Evolutionary conservation across 192 early-diverging fungal species (phyloP).

Genomic region (Backusella luteola): DNA sequence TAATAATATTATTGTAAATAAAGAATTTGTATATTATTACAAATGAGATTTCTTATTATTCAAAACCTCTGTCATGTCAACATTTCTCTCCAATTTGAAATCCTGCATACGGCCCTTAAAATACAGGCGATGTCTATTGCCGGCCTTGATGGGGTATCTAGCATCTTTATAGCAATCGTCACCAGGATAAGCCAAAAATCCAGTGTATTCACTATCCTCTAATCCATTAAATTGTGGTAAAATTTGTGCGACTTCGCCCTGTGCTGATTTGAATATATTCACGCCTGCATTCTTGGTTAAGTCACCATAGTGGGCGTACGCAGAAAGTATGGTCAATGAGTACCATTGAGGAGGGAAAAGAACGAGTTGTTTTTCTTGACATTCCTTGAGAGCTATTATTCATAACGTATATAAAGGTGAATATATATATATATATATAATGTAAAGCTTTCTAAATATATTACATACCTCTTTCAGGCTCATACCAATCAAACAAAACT

Average conservation of each 20-base stretch:
- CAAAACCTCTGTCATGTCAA: constrained; percentile 4
- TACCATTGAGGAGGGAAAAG: constrained; percentile 42
- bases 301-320: background rate
- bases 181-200: constrained; percentile 32
- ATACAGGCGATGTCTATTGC: constrained; percentile 21
- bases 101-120: constrained; percentile 19
- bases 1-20: constrained; percentile 6
- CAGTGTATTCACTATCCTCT: background rate
- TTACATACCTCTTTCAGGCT: constrained; percentile 52
- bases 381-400: constrained; percentile 16
- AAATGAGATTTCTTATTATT: constrained; percentile 8
- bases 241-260: constrained; percentile 5
- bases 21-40: constrained; percentile 4
- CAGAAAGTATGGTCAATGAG: constrained; percentile 7
- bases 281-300: constrained; percentile 21
- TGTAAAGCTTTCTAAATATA: background rate
- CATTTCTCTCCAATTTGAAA: constrained; percentile 13
- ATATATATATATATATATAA: background rate
- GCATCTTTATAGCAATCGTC: constrained; percentile 20
- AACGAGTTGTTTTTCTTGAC: constrained; percentile 12
- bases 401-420: background rate
- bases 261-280: constrained; percentile 13
- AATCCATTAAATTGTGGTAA: constrained; percentile 20
- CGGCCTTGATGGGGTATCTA: background rate
- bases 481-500: constrained; percentile 61